A percentile compares a stretch with the other conserved stretches of the same genome.
These are phyloP conservation scores for Bruguiera sexangula DNA, from an alignment of 345 rosid genomes.

Conservation along the genomic window DNA sequence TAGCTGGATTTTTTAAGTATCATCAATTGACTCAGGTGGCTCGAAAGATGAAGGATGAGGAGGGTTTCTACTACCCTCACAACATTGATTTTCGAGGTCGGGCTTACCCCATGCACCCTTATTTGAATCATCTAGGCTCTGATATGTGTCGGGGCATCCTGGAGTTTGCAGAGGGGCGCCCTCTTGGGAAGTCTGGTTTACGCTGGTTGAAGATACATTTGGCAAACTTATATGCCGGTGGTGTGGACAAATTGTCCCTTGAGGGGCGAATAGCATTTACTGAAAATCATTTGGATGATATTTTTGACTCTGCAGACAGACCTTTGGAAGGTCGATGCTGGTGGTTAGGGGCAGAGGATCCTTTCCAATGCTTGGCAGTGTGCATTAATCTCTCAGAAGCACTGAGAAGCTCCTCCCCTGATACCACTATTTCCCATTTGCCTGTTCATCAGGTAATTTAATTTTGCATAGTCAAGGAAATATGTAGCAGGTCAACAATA, in stretches of 20 bases:
- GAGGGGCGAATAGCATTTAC: constrained; percentile 78
- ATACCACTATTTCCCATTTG: constrained; percentile 65
- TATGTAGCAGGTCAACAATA: not conserved
- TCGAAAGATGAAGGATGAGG: constrained; percentile 89
- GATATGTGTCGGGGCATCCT: constrained; percentile 94
- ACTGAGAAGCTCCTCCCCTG: constrained; percentile 77
- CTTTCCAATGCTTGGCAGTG: constrained; percentile 91
- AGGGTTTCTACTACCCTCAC: constrained; percentile 93
- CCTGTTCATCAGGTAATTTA: constrained; percentile 85
- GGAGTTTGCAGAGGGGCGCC: constrained; percentile 92
- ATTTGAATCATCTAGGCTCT: constrained; percentile 98
- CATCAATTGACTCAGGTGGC: constrained; percentile 66
- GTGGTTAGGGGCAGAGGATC: constrained; percentile 99
- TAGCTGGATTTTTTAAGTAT: constrained; percentile 18
- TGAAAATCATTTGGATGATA: constrained; percentile 81
- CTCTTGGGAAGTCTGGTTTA: constrained; percentile 81
- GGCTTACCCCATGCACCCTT: constrained; percentile 97
- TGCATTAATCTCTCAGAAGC: constrained; percentile 89
- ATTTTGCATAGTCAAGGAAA: not conserved
- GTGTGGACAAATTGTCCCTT: constrained; percentile 86
- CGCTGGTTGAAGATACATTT: constrained; percentile 95
- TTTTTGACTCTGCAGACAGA: constrained; percentile 87
- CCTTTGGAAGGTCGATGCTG: constrained; percentile 92
- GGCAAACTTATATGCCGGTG: constrained; percentile 91
- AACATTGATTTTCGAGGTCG: constrained; percentile 98